Evolutionary conservation across 148 eudicot species (phyloP).

Genomic region (Diospyros lotus): DNA sequence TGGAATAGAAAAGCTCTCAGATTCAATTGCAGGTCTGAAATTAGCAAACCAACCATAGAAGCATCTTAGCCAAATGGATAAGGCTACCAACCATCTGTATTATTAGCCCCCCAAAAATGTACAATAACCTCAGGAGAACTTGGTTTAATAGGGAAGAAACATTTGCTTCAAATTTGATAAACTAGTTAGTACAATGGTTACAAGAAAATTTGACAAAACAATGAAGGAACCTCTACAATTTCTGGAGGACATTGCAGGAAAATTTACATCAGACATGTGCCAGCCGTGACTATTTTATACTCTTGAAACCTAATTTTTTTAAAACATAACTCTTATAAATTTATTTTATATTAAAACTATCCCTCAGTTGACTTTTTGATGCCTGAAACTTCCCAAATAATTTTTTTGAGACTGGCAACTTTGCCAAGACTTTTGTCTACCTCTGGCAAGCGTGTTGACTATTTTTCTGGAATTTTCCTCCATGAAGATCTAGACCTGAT

Average conservation of each 20-base stretch:
- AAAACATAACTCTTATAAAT: not conserved
- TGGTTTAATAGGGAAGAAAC: not conserved
- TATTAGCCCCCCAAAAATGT: not conserved
- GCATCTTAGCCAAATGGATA: not conserved
- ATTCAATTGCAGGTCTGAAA: conserved; percentile 9
- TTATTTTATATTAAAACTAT: not conserved
- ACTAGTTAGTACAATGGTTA: not conserved
- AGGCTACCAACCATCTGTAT: not conserved
- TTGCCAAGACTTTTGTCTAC: too few relatives aligned
- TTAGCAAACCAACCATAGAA: not conserved
- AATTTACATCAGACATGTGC: not conserved
- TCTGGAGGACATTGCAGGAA: not conserved
- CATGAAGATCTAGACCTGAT: too few relatives aligned
- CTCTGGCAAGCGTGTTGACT: too few relatives aligned
- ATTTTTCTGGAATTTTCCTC: too few relatives aligned
- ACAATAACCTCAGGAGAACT: not conserved
- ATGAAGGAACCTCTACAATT: not conserved
- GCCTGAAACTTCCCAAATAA: too few relatives aligned
- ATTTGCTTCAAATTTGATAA: not conserved
- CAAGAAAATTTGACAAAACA: not conserved
- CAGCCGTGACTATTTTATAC: not conserved
- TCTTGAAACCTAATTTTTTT: not conserved
- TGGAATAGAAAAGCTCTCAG: conserved; percentile 20
- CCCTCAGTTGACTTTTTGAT: too few relatives aligned
- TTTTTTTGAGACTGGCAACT: too few relatives aligned